phyloP scores from a whole-genome alignment of 2,329 filamentous ascomycete species.

The Claviceps arundinis region DNA sequence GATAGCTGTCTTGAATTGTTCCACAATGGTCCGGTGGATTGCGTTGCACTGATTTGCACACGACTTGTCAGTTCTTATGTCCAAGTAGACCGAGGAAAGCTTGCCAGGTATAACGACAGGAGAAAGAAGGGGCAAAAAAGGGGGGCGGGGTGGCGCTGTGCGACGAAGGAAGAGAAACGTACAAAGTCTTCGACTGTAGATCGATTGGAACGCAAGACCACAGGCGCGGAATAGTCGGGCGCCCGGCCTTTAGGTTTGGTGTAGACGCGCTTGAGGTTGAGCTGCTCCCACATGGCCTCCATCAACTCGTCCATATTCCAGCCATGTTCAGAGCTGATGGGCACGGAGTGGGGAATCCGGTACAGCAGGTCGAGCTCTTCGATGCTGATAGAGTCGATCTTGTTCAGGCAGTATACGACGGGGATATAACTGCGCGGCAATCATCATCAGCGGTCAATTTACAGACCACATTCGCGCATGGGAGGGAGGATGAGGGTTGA shows the following conservation, averaged over 20 bases:
- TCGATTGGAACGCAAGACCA: slow-evolving; percentile 69
- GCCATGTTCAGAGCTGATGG: slow-evolving; percentile 92
- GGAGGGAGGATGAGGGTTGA: background rate
- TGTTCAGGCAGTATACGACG: slow-evolving; percentile 98
- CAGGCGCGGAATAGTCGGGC: slow-evolving; percentile 83
- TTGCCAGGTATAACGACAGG: background rate
- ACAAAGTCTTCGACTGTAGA: slow-evolving; percentile 97
- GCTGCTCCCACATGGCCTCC: slow-evolving; percentile 97
- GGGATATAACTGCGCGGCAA: slow-evolving; percentile 62
- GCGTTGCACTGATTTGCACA: slow-evolving; percentile 64
- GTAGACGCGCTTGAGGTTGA: slow-evolving; percentile 83
- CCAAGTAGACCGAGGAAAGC: background rate
- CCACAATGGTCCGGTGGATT: slow-evolving; percentile 91
- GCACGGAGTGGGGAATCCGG: slow-evolving; percentile 90
- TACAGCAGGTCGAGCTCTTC: slow-evolving; percentile 95
- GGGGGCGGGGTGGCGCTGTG: background rate
- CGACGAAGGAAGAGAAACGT: slow-evolving; percentile 28
- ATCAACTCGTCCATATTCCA: slow-evolving; percentile 97
- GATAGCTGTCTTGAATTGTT: slow-evolving; percentile 89
- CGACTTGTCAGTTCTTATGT: slow-evolving; percentile 8
- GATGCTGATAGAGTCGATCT: slow-evolving; percentile 96
- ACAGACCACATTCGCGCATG: background rate
- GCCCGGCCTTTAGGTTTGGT: slow-evolving; percentile 94
- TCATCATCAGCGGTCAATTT: background rate
- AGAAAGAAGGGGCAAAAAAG: background rate